These are phyloP conservation scores for Byssothecium circinans DNA, from an alignment of 2,329 filamentous ascomycete genomes.

Conservation along the genomic window DNA sequence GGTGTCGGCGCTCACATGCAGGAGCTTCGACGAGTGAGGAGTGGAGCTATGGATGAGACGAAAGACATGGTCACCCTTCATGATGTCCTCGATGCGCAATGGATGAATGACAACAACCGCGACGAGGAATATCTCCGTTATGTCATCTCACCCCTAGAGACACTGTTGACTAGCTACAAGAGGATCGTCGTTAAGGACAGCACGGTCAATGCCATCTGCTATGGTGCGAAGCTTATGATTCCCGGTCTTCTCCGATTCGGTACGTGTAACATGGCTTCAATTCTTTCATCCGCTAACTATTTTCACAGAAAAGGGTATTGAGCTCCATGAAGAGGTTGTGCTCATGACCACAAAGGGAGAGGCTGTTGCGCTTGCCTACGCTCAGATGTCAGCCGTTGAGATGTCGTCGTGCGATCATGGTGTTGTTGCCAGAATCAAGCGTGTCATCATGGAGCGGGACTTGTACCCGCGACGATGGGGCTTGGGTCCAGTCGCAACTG, in stretches of 20 bases:
- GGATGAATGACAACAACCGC: conserved; percentile 91
- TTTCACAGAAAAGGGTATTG: conserved; percentile 75
- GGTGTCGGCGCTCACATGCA: conserved; percentile 97
- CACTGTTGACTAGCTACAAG: conserved; percentile 90
- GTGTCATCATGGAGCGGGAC: conserved; percentile 99
- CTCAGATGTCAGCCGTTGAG: conserved; percentile 97
- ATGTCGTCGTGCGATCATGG: conserved; percentile 97
- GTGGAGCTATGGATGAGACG: conserved; percentile 91
- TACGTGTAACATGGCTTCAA: conserved; percentile 47
- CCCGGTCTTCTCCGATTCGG: conserved; percentile 91
- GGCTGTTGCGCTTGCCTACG: conserved; percentile 93
- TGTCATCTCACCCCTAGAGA: conserved; percentile 92
- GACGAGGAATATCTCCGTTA: conserved; percentile 90
- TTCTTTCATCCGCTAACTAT: conserved; percentile 15
- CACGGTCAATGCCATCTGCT: conserved; percentile 95
- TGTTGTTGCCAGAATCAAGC: conserved; percentile 97
- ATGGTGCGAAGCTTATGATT: conserved; percentile 98
- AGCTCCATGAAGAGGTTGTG: conserved; percentile 94
- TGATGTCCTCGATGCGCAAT: conserved; percentile 94
- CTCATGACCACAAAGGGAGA: conserved; percentile 99
- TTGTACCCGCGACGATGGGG: conserved; percentile 97
- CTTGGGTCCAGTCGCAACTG: conserved; percentile 84
- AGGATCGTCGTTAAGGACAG: conserved; percentile 96
- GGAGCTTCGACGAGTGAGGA: conserved; percentile 90
- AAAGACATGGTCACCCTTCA: conserved; percentile 90